Percentiles rank a stretch among this genome's conserved stretches.
phyloP scores from a whole-genome alignment of 2,329 filamentous ascomycete genomes.

The Xylaria sp. region DNA sequence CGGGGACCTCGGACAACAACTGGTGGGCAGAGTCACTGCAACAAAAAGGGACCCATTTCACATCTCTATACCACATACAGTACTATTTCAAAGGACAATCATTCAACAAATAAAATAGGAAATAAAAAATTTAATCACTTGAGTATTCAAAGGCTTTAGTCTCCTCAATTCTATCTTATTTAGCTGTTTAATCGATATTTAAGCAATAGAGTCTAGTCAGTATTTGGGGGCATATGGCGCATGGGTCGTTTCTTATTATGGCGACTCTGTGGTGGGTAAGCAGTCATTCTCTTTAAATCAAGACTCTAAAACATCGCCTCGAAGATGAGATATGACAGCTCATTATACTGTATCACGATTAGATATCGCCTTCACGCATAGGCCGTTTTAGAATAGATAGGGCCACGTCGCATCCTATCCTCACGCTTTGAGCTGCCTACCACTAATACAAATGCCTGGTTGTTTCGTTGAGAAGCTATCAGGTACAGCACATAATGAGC shows the following conservation, averaged over 20 bases:
- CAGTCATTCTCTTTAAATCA: background rate
- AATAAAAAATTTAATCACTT: too few relatives aligned
- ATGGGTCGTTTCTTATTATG: too few relatives aligned
- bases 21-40: too few relatives aligned
- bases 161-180: too few relatives aligned
- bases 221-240: too few relatives aligned
- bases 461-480: background rate
- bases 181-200: too few relatives aligned
- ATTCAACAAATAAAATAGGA: too few relatives aligned
- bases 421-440: conserved; percentile 1
- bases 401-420: conserved; percentile 15
- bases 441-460: background rate
- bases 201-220: too few relatives aligned
- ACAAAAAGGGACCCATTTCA: too few relatives aligned
- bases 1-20: background rate
- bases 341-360: background rate
- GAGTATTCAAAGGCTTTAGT: too few relatives aligned
- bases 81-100: too few relatives aligned
- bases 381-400: background rate
- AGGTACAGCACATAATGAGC: background rate
- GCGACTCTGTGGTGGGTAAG: background rate
- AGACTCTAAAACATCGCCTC: background rate
- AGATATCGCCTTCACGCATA: background rate
- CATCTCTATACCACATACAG: too few relatives aligned
- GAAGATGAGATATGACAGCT: background rate